Evolutionary conservation across 2,329 filamentous ascomycete species (phyloP).

Genomic region (Apiospora kogelbergensis): DNA sequence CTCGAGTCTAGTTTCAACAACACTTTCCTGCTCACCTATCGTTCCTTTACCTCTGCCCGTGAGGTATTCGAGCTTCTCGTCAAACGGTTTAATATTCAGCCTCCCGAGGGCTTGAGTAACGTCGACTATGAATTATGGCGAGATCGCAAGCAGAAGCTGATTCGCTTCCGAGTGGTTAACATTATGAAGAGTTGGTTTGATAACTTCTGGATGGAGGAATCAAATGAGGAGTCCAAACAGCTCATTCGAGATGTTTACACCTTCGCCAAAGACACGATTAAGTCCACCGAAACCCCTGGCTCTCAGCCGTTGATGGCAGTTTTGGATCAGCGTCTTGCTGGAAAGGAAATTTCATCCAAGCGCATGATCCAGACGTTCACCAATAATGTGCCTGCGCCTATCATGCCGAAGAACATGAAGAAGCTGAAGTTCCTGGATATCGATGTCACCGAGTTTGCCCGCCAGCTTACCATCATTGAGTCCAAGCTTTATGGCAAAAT

Average conservation of each 20-base stretch:
- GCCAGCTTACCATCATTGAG: constrained; percentile 95
- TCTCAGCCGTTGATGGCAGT: constrained; percentile 81
- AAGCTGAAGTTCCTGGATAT: constrained; percentile 98
- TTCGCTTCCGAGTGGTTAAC: constrained; percentile 94
- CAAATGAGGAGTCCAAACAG: constrained; percentile 77
- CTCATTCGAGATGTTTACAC: constrained; percentile 85
- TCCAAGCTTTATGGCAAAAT: constrained; percentile 94
- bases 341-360: constrained; percentile 84
- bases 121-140: constrained; percentile 84
- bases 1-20: constrained; percentile 95
- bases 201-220: constrained; percentile 97
- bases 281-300: constrained; percentile 89
- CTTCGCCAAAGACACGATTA: constrained; percentile 89
- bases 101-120: constrained; percentile 75
- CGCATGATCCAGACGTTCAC: constrained; percentile 84
- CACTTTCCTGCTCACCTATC: constrained; percentile 94
- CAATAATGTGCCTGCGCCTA: constrained; percentile 79
- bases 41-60: constrained; percentile 86
- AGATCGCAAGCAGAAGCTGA: constrained; percentile 92
- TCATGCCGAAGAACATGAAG: constrained; percentile 98
- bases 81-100: constrained; percentile 88
- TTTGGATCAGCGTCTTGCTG: constrained; percentile 83
- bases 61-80: constrained; percentile 94
- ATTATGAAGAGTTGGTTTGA: constrained; percentile 99
- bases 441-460: constrained; percentile 93